These are phyloP conservation scores for Cryptosporidium ubiquitum DNA, from an alignment of 169 alveolate genomes.

Conservation along the genomic window DNA sequence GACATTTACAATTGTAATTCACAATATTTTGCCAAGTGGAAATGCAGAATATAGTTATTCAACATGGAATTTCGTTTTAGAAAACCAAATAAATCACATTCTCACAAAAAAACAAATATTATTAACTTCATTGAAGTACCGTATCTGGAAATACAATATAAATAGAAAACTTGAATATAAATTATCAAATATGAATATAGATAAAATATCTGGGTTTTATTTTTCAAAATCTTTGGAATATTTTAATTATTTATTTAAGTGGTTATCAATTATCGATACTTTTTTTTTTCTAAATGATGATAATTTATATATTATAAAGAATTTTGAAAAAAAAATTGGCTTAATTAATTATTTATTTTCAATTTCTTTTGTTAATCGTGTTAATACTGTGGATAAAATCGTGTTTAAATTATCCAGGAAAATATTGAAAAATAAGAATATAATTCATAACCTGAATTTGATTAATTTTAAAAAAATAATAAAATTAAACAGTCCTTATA, in stretches of 20 bases:
- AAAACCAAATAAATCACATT: neutral
- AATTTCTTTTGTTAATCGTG: neutral
- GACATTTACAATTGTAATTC: neutral
- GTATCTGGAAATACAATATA: conserved; percentile 19
- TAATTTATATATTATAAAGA: neutral
- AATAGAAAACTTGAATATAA: neutral
- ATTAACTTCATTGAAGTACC: neutral
- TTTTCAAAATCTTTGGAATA: neutral
- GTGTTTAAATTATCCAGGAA: neutral
- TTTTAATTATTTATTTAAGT: conserved; percentile 13
- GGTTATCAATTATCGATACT: neutral
- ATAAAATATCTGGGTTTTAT: conserved; percentile 5
- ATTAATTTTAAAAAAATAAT: conserved; percentile 4
- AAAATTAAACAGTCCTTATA: neutral
- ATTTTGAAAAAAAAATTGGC: neutral
- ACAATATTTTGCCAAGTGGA: conserved; percentile 24
- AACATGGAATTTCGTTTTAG: conserved; percentile 24
- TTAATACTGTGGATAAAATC: neutral
- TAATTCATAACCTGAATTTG: neutral
- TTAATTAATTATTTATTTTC: neutral
- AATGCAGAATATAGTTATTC: conserved; percentile 9
- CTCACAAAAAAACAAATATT: neutral
- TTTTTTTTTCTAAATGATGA: neutral
- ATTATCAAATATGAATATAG: neutral
- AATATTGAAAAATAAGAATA: neutral